Evolutionary conservation across 148 eudicot genomes (phyloP).

Genomic region (Fagopyrum tataricum): DNA sequence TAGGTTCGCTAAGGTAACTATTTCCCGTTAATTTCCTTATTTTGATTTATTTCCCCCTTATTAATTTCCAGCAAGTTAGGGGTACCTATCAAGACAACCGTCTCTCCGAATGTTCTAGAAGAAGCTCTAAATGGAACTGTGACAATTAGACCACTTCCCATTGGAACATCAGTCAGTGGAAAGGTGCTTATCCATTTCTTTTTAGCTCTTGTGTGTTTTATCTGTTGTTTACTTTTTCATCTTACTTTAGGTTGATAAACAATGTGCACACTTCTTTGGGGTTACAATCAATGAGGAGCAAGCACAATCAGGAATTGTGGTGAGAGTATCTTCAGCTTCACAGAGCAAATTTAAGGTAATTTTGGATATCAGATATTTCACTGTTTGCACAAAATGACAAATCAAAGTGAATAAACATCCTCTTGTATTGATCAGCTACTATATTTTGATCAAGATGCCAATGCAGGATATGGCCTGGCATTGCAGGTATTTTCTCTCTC

Average conservation of each 20-base stretch:
- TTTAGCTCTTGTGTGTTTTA: neutral
- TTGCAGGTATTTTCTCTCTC: constrained; percentile 56
- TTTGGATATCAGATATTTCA: neutral
- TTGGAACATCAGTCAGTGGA: constrained; percentile 87
- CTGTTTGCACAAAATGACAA: neutral
- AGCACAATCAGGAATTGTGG: constrained; percentile 75
- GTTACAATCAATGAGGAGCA: constrained; percentile 83
- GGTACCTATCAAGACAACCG: constrained; percentile 96
- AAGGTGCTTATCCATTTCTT: constrained; percentile 40
- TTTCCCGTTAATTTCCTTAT: neutral
- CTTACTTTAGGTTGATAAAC: constrained; percentile 77
- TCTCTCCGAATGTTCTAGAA: constrained; percentile 91
- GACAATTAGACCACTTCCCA: constrained; percentile 78
- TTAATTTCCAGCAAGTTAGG: constrained; percentile 68
- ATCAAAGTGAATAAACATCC: neutral
- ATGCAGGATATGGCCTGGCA: constrained; percentile 78
- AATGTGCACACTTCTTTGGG: constrained; percentile 89
- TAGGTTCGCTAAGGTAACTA: neutral
- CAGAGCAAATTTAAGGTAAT: constrained; percentile 96
- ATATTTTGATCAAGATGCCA: constrained; percentile 79
- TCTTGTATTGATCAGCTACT: constrained; percentile 55
- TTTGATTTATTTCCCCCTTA: neutral
- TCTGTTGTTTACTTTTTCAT: neutral
- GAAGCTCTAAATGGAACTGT: constrained; percentile 90
- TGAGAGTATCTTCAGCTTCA: constrained; percentile 82